These are phyloP conservation scores for Hypoxylon rubiginosum DNA, from an alignment of 2,329 filamentous ascomycete species.

Conservation along the genomic window DNA sequence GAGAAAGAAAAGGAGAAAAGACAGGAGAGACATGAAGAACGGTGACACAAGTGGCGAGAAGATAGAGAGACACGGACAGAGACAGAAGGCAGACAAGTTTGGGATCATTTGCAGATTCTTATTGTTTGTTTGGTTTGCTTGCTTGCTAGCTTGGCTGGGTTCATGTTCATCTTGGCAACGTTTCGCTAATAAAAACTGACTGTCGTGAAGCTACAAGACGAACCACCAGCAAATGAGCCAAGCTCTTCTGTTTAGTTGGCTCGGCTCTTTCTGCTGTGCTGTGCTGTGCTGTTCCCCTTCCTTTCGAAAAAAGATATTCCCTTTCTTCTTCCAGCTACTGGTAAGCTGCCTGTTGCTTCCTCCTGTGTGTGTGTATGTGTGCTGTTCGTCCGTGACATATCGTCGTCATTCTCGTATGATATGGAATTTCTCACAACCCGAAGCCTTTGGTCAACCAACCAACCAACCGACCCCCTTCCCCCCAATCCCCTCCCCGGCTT, in stretches of 20 bases:
- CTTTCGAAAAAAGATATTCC: conserved; percentile 21
- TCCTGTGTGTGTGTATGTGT: too few relatives aligned
- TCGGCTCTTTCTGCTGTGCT: neutral
- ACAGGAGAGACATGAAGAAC: neutral
- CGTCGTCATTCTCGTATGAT: conserved; percentile 46
- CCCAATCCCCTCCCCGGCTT: conserved; percentile 14
- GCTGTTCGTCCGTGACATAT: conserved; percentile 43
- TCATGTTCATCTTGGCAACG: conserved; percentile 37
- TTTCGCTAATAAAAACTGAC: conserved; percentile 40
- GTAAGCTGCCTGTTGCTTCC: conserved; percentile 38
- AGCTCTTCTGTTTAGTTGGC: neutral
- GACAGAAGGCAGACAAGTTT: conserved; percentile 12
- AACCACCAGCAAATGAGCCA: conserved; percentile 29
- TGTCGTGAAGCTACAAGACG: conserved; percentile 39
- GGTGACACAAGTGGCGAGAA: conserved; percentile 9
- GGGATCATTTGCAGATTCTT: conserved; percentile 29
- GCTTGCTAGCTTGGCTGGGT: conserved; percentile 16
- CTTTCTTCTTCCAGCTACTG: conserved; percentile 37
- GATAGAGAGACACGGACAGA: conserved; percentile 9
- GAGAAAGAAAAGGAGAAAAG: neutral
- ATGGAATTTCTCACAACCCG: conserved; percentile 36
- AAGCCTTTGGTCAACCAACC: conserved; percentile 2
- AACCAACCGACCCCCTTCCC: too few relatives aligned
- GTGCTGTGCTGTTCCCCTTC: conserved; percentile 25
- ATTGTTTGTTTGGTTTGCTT: conserved; percentile 31